These are phyloP conservation scores for Lichtheimia ornata DNA, from an alignment of 371 early-diverging fungal species.

Conservation along the genomic window DNA sequence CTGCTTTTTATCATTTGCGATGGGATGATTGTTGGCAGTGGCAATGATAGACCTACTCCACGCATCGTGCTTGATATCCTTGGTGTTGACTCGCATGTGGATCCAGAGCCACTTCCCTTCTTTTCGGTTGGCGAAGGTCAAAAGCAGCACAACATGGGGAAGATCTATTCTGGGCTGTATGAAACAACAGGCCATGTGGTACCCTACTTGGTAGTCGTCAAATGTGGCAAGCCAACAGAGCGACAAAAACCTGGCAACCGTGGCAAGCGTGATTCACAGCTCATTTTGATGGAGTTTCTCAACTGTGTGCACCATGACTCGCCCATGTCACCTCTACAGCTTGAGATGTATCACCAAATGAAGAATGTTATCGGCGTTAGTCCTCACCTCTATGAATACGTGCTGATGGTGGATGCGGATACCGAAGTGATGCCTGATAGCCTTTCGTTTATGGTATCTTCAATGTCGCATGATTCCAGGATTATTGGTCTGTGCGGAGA, in stretches of 20 bases:
- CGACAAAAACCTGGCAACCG: slow-evolving; percentile 88
- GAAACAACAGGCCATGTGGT: slow-evolving; percentile 79
- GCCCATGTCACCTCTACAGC: slow-evolving; percentile 89
- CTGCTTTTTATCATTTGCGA: slow-evolving; percentile 89
- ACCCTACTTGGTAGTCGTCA: slow-evolving; percentile 91
- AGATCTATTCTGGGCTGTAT: slow-evolving; percentile 95
- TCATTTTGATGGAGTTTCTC: slow-evolving; percentile 98
- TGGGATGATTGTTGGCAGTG: slow-evolving; percentile 88
- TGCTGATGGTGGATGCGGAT: slow-evolving; percentile 97
- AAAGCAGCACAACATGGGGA: slow-evolving; percentile 89
- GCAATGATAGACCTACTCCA: slow-evolving; percentile 94
- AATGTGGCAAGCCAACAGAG: slow-evolving; percentile 79
- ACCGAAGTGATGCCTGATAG: slow-evolving; percentile 88
- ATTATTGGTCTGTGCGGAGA: slow-evolving; percentile 95
- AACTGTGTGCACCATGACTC: slow-evolving; percentile 91
- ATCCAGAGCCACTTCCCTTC: slow-evolving; percentile 85
- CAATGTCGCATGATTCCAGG: slow-evolving; percentile 83
- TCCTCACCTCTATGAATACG: slow-evolving; percentile 82
- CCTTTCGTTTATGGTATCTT: slow-evolving; percentile 80
- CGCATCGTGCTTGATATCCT: slow-evolving; percentile 91
- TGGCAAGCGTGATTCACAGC: slow-evolving; percentile 99
- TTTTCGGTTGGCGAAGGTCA: slow-evolving; percentile 82
- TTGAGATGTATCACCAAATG: slow-evolving; percentile 91
- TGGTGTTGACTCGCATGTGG: slow-evolving; percentile 73
- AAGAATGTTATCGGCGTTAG: slow-evolving; percentile 89